Conservation (phyloP, 345 rosid species). For the Draba incana region DNA sequence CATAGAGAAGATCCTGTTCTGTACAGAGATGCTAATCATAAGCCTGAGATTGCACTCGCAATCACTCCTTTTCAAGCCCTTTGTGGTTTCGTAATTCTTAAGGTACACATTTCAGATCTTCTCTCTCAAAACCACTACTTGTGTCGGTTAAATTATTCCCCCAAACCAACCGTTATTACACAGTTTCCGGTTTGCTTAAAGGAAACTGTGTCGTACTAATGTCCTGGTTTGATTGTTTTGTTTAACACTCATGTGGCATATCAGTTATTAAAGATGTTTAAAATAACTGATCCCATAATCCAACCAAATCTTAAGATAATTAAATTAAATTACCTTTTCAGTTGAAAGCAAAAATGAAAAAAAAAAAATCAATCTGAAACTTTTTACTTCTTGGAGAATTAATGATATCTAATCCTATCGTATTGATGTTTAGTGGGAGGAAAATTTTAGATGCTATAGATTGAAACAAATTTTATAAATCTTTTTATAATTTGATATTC, state of each 20-base stretch:
- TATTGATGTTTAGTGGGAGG: too few relatives aligned
- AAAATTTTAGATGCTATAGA: too few relatives aligned
- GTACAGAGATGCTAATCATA: constrained; percentile 84
- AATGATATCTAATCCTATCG: too few relatives aligned
- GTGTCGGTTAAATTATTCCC: not conserved
- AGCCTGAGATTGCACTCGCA: constrained; percentile 99
- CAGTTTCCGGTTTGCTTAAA: too few relatives aligned
- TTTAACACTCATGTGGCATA: not conserved
- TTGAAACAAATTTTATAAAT: too few relatives aligned
- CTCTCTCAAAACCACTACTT: not conserved
- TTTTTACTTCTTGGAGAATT: too few relatives aligned
- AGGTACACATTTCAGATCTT: constrained; percentile 48
- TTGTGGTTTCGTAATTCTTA: constrained; percentile 72
- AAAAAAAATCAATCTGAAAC: not conserved
- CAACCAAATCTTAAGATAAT: too few relatives aligned
- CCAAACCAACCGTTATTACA: not conserved
- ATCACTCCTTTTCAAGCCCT: constrained; percentile 88
- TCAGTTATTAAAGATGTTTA: too few relatives aligned
- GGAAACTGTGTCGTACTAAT: too few relatives aligned
- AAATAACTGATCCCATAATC: too few relatives aligned
- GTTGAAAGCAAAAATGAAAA: not conserved
- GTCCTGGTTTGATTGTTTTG: not conserved
- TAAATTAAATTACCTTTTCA: too few relatives aligned
- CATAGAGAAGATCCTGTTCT: constrained; percentile 67
- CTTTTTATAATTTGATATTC: too few relatives aligned